Percentiles rank a stretch among this genome's conserved stretches.
Evolutionary conservation across 2,329 filamentous ascomycete species (phyloP).

Genomic region (Verticillium nubilum): DNA sequence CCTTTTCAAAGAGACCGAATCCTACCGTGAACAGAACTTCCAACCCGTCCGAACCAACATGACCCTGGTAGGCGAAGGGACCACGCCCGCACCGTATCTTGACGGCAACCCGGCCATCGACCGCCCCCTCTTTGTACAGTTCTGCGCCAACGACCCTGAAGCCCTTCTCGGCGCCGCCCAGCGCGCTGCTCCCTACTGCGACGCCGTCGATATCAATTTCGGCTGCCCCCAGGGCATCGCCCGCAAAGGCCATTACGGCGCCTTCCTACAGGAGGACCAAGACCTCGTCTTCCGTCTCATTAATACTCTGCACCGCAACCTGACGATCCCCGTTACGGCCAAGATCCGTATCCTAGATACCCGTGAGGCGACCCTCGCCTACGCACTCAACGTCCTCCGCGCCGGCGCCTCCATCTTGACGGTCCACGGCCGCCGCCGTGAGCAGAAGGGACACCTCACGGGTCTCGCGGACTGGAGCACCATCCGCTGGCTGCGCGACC

Average conservation of each 20-base stretch:
- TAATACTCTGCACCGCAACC: conserved; percentile 69
- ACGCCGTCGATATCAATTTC: conserved; percentile 91
- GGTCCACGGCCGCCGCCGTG: conserved; percentile 80
- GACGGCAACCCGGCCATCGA: conserved; percentile 85
- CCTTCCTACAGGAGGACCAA: conserved; percentile 92
- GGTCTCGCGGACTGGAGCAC: conserved; percentile 89
- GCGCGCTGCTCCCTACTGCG: conserved; percentile 78
- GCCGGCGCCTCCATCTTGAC: conserved; percentile 92
- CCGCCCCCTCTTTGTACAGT: conserved; percentile 90
- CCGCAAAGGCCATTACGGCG: conserved; percentile 82
- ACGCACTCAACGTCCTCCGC: conserved; percentile 78
- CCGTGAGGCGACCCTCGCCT: conserved; percentile 78
- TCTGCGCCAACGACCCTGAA: conserved; percentile 86
- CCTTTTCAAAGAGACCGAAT: conserved; percentile 70
- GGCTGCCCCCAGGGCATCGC: conserved; percentile 97
- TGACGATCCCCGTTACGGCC: conserved; percentile 82
- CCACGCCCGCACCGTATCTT: conserved; percentile 48
- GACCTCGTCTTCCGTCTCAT: conserved; percentile 78
- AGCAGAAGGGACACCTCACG: conserved; percentile 95
- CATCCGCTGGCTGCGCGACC: conserved; percentile 76
- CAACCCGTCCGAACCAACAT: conserved; percentile 50
- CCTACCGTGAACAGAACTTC: conserved; percentile 77
- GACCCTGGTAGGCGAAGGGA: conserved; percentile 11
- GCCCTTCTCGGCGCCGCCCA: conserved; percentile 73
- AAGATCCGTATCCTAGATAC: conserved; percentile 91